Conservation (phyloP, 495 filamentous ascomycete species). For the Xylaria acuta region DNA sequence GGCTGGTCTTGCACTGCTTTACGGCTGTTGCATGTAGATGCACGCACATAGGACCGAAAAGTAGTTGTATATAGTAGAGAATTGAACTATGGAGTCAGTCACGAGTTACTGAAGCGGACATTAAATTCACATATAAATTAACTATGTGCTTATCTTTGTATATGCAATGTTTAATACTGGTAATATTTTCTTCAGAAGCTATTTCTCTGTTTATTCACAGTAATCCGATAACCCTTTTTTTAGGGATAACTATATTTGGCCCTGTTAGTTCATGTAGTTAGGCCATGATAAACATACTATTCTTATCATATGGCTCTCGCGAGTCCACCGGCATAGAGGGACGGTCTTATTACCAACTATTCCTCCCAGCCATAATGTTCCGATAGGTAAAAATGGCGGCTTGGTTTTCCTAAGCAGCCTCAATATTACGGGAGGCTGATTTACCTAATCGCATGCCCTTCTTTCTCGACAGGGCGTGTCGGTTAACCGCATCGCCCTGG, state of each 20-base stretch:
- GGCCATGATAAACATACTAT: no score
- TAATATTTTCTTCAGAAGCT: no score
- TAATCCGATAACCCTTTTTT: no score
- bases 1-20: not conserved
- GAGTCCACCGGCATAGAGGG: no score
- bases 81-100: no score
- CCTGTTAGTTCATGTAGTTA: no score
- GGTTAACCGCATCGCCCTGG: not conserved
- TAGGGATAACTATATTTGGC: no score
- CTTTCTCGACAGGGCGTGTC: not conserved
- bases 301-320: no score
- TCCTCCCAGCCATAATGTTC: no score
- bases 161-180: not conserved
- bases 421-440: not conserved
- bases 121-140: not conserved
- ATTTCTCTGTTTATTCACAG: no score
- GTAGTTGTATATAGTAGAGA: not conserved
- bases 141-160: not conserved
- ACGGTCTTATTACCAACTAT: no score
- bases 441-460: not conserved
- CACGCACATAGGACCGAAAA: not conserved
- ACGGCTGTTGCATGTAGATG: not conserved
- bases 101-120: not conserved
- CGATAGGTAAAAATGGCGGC: not conserved
- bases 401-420: not conserved